Conservation (phyloP, 257 asterid species). For the Handroanthus guayacan region DNA sequence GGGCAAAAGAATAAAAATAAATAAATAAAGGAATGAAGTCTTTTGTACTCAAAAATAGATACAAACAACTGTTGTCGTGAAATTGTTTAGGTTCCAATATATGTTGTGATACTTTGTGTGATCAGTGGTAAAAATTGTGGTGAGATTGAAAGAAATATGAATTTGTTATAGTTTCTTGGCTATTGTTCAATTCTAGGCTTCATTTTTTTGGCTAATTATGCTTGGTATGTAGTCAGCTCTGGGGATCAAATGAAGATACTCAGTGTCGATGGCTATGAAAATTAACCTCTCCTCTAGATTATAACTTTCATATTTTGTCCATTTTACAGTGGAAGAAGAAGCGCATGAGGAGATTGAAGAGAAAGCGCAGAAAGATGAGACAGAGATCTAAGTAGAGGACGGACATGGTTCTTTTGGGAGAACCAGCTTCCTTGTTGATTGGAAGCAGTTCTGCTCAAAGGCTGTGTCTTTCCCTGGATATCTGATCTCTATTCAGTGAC, state of each 20-base stretch:
- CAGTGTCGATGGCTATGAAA: not conserved
- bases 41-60: not conserved
- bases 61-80: too few relatives aligned
- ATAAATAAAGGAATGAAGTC: not conserved
- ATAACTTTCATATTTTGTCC: not conserved
- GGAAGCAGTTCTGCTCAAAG: not conserved
- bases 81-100: not conserved
- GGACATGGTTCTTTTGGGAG: constrained; percentile 17
- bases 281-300: not conserved
- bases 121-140: not conserved
- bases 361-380: constrained; percentile 73
- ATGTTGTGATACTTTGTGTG: not conserved
- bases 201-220: not conserved
- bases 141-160: not conserved
- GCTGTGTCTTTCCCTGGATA: not conserved
- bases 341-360: constrained; percentile 71
- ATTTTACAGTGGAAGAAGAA: constrained; percentile 63
- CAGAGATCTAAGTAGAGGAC: constrained; percentile 57
- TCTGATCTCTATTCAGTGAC: not conserved
- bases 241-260: not conserved
- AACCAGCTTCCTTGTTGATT: not conserved
- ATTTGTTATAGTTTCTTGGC: not conserved
- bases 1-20: too few relatives aligned
- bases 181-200: not conserved
- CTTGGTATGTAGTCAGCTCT: not conserved